Conservation (phyloP, 768 basidiomycete genomes). For the Boletus rufocinnamomeus region DNA sequence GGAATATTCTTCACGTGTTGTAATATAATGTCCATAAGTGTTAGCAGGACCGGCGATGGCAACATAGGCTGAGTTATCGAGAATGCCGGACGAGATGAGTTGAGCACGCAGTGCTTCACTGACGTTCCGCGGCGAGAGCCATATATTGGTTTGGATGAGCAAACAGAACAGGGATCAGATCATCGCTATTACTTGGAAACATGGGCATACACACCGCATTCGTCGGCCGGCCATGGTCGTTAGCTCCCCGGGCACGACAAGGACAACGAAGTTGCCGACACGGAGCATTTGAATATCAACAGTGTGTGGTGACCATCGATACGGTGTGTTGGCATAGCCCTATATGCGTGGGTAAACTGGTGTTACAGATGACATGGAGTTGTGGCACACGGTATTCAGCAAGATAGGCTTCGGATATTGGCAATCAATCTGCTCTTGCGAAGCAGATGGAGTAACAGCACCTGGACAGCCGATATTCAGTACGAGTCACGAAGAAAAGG, state of each 20-base stretch:
- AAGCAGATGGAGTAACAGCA: conserved; percentile 63
- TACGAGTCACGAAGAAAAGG: not conserved
- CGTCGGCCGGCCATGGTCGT: conserved; percentile 84
- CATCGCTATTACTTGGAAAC: not conserved
- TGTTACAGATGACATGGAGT: not conserved
- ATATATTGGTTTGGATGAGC: not conserved
- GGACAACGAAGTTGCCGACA: conserved; percentile 72
- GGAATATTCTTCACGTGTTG: conserved; percentile 72
- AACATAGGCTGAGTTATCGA: conserved; percentile 71
- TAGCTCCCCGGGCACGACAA: conserved; percentile 75
- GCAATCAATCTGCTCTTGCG: conserved; percentile 62
- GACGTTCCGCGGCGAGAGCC: not conserved
- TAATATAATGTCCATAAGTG: conserved; percentile 73
- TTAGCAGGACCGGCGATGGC: conserved; percentile 83
- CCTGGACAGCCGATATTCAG: not conserved
- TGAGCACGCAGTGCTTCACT: conserved; percentile 68
- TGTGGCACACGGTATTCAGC: conserved; percentile 52
- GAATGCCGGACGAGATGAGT: conserved; percentile 61
- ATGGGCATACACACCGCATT: conserved; percentile 53
- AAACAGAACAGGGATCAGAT: conserved; percentile 8
- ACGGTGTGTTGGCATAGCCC: conserved; percentile 69
- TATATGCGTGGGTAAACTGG: conserved; percentile 25
- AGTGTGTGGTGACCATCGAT: conserved; percentile 72
- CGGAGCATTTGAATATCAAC: conserved; percentile 80
- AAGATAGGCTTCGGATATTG: conserved; percentile 80